Percentiles rank a stretch among this genome's conserved stretches.
Evolutionary conservation across 169 alveolate species (phyloP).

Genomic region (Cryptosporidium ryanae): DNA sequence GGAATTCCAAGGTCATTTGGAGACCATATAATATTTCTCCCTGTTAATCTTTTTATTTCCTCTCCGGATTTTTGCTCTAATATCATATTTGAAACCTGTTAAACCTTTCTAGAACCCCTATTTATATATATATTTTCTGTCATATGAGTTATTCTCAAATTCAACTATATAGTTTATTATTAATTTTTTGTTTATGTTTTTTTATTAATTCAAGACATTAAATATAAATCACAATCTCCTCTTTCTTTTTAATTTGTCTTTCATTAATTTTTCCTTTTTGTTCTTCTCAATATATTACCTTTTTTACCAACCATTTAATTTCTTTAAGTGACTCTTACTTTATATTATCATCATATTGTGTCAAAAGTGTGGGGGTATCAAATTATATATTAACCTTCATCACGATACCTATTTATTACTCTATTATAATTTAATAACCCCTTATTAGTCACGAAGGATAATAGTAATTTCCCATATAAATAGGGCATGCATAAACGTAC

Average conservation of each 20-base stretch:
- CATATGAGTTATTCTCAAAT: constrained; percentile 11
- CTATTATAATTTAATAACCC: constrained; percentile 21
- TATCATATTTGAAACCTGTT: constrained; percentile 10
- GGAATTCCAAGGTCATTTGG: constrained; percentile 58
- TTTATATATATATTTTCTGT: constrained; percentile 1
- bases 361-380: constrained; percentile 52
- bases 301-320: neutral
- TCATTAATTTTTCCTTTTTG: constrained; percentile 11
- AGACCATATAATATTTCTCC: constrained; percentile 53
- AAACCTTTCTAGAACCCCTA: neutral
- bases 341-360: constrained; percentile 28
- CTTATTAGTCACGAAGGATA: neutral
- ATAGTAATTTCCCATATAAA: constrained; percentile 2
- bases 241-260: constrained; percentile 3
- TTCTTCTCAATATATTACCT: constrained; percentile 6
- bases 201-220: constrained; percentile 25
- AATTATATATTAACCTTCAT: constrained; percentile 28
- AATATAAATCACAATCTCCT: constrained; percentile 1
- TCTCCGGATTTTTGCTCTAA: constrained; percentile 57
- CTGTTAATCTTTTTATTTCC: constrained; percentile 59
- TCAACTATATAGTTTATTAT: constrained; percentile 12
- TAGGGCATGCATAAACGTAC: constrained; percentile 6
- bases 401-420: constrained; percentile 49
- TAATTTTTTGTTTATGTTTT: constrained; percentile 3
- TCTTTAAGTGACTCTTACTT: neutral